phyloP scores from a whole-genome alignment of 768 basidiomycete genomes.

The Podaxis carcinomalis region DNA sequence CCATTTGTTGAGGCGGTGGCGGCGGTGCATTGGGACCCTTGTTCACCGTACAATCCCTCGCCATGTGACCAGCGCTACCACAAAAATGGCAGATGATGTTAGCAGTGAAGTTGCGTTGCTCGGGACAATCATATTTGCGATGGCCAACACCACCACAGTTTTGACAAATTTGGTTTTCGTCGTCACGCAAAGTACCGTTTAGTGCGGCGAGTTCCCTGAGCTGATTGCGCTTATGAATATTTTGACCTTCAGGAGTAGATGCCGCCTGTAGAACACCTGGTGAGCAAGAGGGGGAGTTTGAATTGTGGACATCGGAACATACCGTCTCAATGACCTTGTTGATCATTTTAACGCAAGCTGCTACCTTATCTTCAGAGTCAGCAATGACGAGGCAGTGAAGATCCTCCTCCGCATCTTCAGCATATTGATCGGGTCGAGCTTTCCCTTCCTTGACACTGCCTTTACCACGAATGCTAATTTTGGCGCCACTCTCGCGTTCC shows the following conservation, averaged over 20 bases:
- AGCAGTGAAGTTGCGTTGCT: slow-evolving; percentile 97
- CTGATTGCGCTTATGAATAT: slow-evolving; percentile 99
- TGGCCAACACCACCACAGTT: slow-evolving; percentile 93
- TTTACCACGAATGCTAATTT: slow-evolving; percentile 97
- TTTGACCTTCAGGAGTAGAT: slow-evolving; percentile 98
- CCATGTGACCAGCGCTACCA: slow-evolving; percentile 98
- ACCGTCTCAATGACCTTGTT: slow-evolving; percentile 98
- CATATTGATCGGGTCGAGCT: slow-evolving; percentile 88
- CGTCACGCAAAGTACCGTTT: slow-evolving; percentile 98
- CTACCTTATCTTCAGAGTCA: slow-evolving; percentile 90
- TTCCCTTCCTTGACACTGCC: slow-evolving; percentile 99
- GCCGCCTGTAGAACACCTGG: slow-evolving; percentile 66
- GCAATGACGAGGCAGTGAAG: slow-evolving; percentile 95
- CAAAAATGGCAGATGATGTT: slow-evolving; percentile 99
- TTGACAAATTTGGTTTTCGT: slow-evolving; percentile 99
- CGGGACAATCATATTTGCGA: slow-evolving; percentile 98
- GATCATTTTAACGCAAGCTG: slow-evolving; percentile 88
- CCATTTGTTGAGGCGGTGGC: slow-evolving; percentile 44
- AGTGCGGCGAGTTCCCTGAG: slow-evolving; percentile 95
- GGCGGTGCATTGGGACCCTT: slow-evolving; percentile 76
- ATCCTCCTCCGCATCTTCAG: slow-evolving; percentile 98
- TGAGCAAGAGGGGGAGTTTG: background rate
- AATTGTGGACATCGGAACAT: slow-evolving; percentile 24
- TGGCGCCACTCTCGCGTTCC: slow-evolving; percentile 97
- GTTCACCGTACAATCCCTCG: slow-evolving; percentile 93